Percentiles rank a stretch among this genome's conserved stretches.
Evolutionary conservation across 306 rosid species (phyloP).

Genomic region (Begonia masoniana): DNA sequence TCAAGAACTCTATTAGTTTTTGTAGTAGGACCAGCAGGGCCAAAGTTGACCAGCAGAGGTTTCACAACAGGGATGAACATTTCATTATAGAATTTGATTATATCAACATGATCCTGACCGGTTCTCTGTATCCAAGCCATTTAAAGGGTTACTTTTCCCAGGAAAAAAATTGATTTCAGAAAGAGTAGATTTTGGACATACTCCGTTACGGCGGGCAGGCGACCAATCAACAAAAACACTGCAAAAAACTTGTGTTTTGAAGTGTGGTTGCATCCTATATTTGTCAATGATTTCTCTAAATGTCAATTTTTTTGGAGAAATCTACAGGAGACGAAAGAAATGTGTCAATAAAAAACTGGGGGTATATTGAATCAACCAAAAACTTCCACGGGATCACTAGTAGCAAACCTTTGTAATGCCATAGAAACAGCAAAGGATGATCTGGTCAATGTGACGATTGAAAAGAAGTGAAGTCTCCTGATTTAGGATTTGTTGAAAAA

Average conservation of each 20-base stretch:
- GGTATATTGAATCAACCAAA: conserved; percentile 5
- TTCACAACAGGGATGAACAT: conserved; percentile 80
- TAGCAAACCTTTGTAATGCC: conserved; percentile 80
- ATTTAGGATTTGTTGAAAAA: conserved; percentile 76
- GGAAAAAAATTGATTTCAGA: conserved; percentile 2
- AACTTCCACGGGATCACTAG: conserved; percentile 9
- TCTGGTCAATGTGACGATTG: conserved; percentile 92
- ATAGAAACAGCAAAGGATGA: conserved; percentile 87
- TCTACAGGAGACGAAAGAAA: conserved; percentile 42
- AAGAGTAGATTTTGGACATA: conserved; percentile 17
- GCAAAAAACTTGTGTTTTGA: conserved; percentile 86
- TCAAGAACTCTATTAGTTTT: conserved; percentile 49
- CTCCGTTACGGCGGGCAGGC: conserved; percentile 62
- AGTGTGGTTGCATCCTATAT: conserved; percentile 92
- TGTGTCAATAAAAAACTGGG: conserved; percentile 10
- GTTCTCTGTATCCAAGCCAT: conserved; percentile 44
- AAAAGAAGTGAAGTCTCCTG: conserved; percentile 76
- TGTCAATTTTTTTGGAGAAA: conserved; percentile 75
- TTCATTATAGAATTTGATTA: conserved; percentile 82
- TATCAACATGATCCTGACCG: conserved; percentile 79
- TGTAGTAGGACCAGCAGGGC: conserved; percentile 54
- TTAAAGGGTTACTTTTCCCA: conserved; percentile 17
- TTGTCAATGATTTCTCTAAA: conserved; percentile 79
- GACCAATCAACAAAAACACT: conserved; percentile 85
- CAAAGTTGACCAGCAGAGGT: conserved; percentile 79